Base-by-base conservation (phyloP, 192 early-diverging fungal genomes). In the Tieghemiomyces parasiticus region DNA sequence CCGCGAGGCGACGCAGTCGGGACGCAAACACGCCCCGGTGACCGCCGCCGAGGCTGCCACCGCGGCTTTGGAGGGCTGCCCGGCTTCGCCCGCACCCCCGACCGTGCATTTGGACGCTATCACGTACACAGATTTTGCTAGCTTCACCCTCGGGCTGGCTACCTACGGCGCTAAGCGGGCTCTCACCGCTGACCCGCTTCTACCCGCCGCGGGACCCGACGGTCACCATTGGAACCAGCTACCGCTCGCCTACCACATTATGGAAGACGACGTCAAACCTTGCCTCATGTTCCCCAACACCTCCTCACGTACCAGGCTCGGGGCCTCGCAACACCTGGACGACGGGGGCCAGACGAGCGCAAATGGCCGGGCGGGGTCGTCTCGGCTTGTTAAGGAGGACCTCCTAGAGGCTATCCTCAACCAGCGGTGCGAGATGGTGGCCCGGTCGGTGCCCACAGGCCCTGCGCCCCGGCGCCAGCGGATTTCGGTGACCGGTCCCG, bases 101-200 rank as follows among this genome's bases (percentile, higher is more conserved):
- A 56, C 54, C 8, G 54, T 56, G 28, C 34, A 56, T 19, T 24
- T 56, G 9, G 54, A 56, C 29, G 54, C 54, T 16, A 56, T 56
- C 24, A 56, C 54, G 16, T 56, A 56, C 24, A 56, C 54, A 1
- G 54, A 56, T 34, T 56, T 56, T 19, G 54, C 54, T 24, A 56
- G 14, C 32, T 56, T 56, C 24, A 56, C 54, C 20, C 54, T 56
- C 16, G 54, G 54, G 16, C 29, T 56, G 16, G 54, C 54, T 34
- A 56, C 54, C 4, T 24, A 34, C 8, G 54, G 54, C 2, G 54
- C 31, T 31, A 30, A 56, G 34, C 16, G 24, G 4, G 16, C 54
- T 33, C 29, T 56, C 13, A 16, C 34, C 2, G 14, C 14, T 25
- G 26, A 52, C 26, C 50, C 2, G 25, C 9, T 28, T 35, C 34